A percentile compares a stretch with the other conserved stretches of the same genome.
Evolutionary conservation across 148 eudicot species (phyloP).

Genomic region (Rhododendron vialii): DNA sequence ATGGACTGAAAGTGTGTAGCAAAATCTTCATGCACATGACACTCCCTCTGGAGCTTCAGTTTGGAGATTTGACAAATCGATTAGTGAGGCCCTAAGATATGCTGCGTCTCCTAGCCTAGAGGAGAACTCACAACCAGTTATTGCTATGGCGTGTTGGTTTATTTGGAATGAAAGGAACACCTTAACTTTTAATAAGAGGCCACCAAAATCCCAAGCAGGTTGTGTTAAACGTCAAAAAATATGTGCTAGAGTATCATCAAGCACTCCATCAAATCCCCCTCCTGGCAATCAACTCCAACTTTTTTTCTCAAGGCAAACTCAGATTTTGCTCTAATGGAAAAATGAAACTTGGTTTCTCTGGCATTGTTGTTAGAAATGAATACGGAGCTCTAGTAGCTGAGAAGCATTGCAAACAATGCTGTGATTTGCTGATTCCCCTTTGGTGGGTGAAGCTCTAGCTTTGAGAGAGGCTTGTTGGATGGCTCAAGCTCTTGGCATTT

Average conservation of each 20-base stretch:
- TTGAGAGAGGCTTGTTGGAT: not conserved
- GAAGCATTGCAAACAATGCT: not conserved
- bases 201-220: not conserved
- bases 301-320: not conserved
- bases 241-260: not conserved
- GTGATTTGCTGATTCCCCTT: not conserved
- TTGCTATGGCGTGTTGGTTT: not conserved
- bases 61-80: not conserved
- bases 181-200: not conserved
- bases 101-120: not conserved
- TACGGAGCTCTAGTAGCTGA: not conserved
- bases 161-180: not conserved
- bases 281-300: not conserved
- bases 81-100: not conserved
- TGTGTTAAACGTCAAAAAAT: not conserved
- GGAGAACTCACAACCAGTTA: not conserved
- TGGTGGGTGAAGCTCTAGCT: not conserved
- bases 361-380: not conserved
- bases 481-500: not conserved
- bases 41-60: not conserved
- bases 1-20: not conserved
- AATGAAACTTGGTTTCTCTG: not conserved
- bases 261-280: too few species aligned
- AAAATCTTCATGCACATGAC: not conserved
- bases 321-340: not conserved